Base-by-base conservation (phyloP, 371 early-diverging fungal genomes). In the Mortierella sp. region DNA sequence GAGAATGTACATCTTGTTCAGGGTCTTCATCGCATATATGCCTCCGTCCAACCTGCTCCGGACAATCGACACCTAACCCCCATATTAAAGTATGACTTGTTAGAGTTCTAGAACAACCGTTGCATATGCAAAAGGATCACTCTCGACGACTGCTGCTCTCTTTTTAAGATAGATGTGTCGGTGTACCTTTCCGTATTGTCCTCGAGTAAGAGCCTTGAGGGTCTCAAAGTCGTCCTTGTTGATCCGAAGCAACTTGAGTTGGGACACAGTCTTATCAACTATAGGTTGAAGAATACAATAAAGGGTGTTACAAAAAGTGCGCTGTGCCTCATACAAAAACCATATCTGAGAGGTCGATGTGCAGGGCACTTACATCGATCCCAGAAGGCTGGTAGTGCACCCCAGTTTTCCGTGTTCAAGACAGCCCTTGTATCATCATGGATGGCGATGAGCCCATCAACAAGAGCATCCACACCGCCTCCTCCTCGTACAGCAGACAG, bases 21-120 rank as follows among this genome's bases (percentile, higher is more conserved):
- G 92, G 11, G 95, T 94, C 84, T 99, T 99, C 97, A 99, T 96
- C 6, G 99, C 99, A 88, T 98, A 99, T 18, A 97, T 91, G 48
- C 92, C 89, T 29, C 91, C 89, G 78, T 95, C 94, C 41, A 88
- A 82, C 71, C 94, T 96, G 68, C 91, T 91, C 43, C 92, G 88
- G 2, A 97, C 97, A 54, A 97, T 91, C 75, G 93, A 93, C 24
- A 97, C 95, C 93, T 93, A 75, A 14, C 11, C 82, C 11, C 82
- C 32, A 68, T 3, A 51, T 32, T 14, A 18, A 74, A 21, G 29
- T 65, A 44, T 41, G 1, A 35, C 18, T 32, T 16, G 18, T 63
- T 63, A 63, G 35, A 18, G 21, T 7, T 5, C 60, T 60, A 14
- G 12, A 60, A 58, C 12, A 29, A 21, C 35, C 51, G n/a, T 11